Evolutionary conservation across 116 monocot species (phyloP), one percentile per base, ranked within the genome.

Genomic region (Iris pallida): DNA sequence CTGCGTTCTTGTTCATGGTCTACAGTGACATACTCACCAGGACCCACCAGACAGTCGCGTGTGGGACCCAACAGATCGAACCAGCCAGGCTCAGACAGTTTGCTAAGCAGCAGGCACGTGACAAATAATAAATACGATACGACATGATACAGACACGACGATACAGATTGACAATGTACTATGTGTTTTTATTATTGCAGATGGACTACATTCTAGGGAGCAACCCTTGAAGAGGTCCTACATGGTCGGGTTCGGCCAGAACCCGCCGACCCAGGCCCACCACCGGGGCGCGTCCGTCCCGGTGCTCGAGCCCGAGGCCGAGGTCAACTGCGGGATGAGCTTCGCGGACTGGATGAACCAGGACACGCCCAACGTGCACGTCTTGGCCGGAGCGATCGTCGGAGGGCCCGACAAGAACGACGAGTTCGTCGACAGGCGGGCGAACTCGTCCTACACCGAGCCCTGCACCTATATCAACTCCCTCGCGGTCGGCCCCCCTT

Each of bases 391-490:
- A 9, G 95, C 95, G 45, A 92, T 92, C 42, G 85, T 96, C 14
- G 96, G 96, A 12, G 92, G 92, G 10, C 92, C 92, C 9, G 92
- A 92, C 70, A 55, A 68, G 4, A 20, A 80, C 58, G 95, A 96
- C 72, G 46, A 82, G 53, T 96, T 96, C 61, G 62, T 75, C 0
- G 92, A 92, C 71, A 80, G 81, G 71, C 73, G 95, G 4, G 68
- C 64, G 30, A 57, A 78, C 47, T 89, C 89, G 0, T 63, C 84
- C 56, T 72, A 59, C 76, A 68, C 75, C 6, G 95, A 96, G 69
- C 95, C 95, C 0, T 57, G 60, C 69, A 96, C 95, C 45, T 96
- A 96, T 68, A 85, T 91, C 61, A 96, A 96, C 73, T 86, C 95
- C 20, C 84, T 86, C 7, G 86, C 89, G 65, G 74, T 96, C n/a